phyloP scores from a whole-genome alignment of 176 grass and related monocot genomes.

The Juncus inflexus region DNA sequence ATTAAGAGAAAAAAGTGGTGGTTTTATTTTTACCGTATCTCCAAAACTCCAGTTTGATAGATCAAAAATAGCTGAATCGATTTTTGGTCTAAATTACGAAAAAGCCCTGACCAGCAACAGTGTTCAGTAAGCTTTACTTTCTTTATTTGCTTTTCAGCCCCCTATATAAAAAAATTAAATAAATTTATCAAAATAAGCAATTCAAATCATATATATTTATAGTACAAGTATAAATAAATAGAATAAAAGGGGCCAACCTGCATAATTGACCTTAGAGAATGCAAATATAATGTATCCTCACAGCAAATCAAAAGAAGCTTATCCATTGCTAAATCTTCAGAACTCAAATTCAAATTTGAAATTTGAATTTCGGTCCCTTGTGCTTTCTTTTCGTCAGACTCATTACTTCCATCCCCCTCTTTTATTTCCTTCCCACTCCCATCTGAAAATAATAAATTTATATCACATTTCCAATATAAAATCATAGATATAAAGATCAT shows the following conservation, averaged over 20 bases:
- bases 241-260: conserved; percentile 33
- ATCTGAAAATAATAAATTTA: conserved; percentile 20
- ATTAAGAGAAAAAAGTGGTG: neutral
- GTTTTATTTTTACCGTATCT: conserved; percentile 55
- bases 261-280: conserved; percentile 51
- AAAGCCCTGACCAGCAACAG: conserved; percentile 71
- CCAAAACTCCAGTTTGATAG: conserved; percentile 76
- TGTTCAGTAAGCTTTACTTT: conserved; percentile 58
- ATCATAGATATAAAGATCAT: neutral
- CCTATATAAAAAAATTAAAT: conserved; percentile 35
- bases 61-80: conserved; percentile 60
- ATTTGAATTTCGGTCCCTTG: conserved; percentile 32
- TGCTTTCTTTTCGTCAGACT: conserved; percentile 30
- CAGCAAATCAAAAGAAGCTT: conserved; percentile 72
- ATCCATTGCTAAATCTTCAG: conserved; percentile 35
- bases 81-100: conserved; percentile 56
- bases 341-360: conserved; percentile 29
- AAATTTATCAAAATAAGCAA: conserved; percentile 5
- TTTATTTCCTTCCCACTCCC: conserved; percentile 18
- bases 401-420: neutral
- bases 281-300: conserved; percentile 51
- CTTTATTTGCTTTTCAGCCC: conserved; percentile 43
- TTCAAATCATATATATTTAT: conserved; percentile 19
- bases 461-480: conserved; percentile 29
- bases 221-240: too few relatives aligned